Conservation (phyloP, 1,139 yeast species). For the Eremothecium cymbalariae region DNA sequence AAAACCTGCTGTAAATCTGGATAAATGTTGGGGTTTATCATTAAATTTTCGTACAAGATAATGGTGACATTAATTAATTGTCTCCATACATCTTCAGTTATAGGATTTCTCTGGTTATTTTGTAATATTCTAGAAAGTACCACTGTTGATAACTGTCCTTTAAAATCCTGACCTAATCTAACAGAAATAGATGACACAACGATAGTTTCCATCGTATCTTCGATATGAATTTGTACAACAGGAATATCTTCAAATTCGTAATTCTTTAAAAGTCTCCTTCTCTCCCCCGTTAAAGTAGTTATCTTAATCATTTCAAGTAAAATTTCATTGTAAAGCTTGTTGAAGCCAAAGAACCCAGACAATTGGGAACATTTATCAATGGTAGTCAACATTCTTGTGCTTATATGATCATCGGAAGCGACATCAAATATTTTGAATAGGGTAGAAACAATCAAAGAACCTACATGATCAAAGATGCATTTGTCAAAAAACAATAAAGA, state of each 20-base stretch:
- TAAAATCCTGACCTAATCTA: conserved; percentile 80
- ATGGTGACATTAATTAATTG: conserved; percentile 52
- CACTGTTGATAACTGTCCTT: conserved; percentile 83
- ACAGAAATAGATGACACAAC: conserved; percentile 78
- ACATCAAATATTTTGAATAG: conserved; percentile 71
- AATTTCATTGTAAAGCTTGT: conserved; percentile 55
- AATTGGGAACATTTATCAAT: conserved; percentile 77
- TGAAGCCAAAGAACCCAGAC: conserved; percentile 55
- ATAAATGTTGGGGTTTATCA: conserved; percentile 61
- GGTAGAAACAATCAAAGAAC: conserved; percentile 58
- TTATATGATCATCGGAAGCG: conserved; percentile 84
- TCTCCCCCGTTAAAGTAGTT: conserved; percentile 40
- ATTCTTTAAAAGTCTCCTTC: not conserved
- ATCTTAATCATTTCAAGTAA: conserved; percentile 54
- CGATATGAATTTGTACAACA: conserved; percentile 39
- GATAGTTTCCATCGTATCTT: conserved; percentile 43
- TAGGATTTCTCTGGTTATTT: conserved; percentile 33
- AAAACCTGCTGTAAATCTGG: conserved; percentile 52
- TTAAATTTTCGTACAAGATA: conserved; percentile 62
- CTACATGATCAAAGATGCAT: conserved; percentile 55
- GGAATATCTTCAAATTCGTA: conserved; percentile 28
- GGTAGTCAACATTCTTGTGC: conserved; percentile 78
- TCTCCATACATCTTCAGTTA: conserved; percentile 46
- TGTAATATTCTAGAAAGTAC: conserved; percentile 72
- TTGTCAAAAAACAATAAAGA: conserved; percentile 50